Evolutionary conservation across 257 asterid genomes (phyloP).

Genomic region (Coffea eugenioides): DNA sequence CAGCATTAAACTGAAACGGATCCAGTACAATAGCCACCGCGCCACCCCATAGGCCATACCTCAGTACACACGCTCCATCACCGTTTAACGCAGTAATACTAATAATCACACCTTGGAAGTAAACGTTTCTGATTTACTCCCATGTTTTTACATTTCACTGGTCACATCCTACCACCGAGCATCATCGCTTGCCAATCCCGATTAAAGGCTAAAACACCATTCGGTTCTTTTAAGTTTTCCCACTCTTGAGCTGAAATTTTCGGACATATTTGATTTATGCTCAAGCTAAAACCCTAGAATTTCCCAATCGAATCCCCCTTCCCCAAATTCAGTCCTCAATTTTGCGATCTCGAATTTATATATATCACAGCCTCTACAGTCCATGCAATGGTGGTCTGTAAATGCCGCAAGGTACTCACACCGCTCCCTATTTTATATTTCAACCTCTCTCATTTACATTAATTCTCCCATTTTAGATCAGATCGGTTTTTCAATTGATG

Average conservation of each 20-base stretch:
- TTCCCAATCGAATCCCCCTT: neutral
- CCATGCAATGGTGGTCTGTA: conserved; percentile 89
- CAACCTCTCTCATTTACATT: neutral
- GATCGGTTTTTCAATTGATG: conserved; percentile 25
- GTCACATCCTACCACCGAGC: neutral
- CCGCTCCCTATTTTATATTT: neutral
- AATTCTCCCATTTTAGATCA: conserved; percentile 24
- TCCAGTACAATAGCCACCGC: no score
- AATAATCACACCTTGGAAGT: neutral
- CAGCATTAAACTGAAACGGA: no score
- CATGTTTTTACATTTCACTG: neutral
- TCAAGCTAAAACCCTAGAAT: conserved; percentile 36
- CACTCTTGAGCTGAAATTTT: neutral
- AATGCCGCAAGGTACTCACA: conserved; percentile 83
- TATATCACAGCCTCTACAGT: conserved; percentile 23
- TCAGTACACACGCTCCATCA: no score
- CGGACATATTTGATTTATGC: neutral
- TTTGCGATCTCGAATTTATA: conserved; percentile 38
- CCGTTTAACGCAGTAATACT: no score
- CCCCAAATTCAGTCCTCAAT: neutral
- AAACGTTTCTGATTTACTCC: neutral
- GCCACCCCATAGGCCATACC: no score
- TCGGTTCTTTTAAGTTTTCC: neutral
- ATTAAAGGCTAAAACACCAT: neutral
- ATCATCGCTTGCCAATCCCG: no score